A percentile compares a stretch with the other conserved stretches of the same genome.
These are phyloP conservation scores for Tricholoma flavovirens DNA, from an alignment of 768 basidiomycete genomes.

Conservation along the genomic window DNA sequence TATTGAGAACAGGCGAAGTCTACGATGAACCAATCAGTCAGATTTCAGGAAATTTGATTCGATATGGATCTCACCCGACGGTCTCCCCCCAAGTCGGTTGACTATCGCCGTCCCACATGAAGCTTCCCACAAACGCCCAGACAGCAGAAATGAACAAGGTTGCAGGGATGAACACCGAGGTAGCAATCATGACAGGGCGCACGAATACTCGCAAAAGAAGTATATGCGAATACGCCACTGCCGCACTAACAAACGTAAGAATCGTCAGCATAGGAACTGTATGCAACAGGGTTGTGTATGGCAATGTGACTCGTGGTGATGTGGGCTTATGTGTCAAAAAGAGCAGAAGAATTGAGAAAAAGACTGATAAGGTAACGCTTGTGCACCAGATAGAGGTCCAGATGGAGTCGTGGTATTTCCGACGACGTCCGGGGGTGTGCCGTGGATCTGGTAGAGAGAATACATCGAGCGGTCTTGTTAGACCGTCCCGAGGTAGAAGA, in stretches of 20 bases:
- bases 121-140: constrained; percentile 81
- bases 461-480: constrained; percentile 55
- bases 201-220: constrained; percentile 76
- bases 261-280: constrained; percentile 74
- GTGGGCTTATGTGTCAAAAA: constrained; percentile 44
- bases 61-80: constrained; percentile 51
- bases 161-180: constrained; percentile 69
- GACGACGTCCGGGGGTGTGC: constrained; percentile 53
- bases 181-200: constrained; percentile 75
- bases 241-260: constrained; percentile 64
- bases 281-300: constrained; percentile 69
- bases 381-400: constrained; percentile 68
- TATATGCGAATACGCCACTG: constrained; percentile 68
- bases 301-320: constrained; percentile 33
- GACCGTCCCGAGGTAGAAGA: constrained; percentile 68
- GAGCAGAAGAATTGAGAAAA: constrained; percentile 61
- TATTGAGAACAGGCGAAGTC: constrained; percentile 74
- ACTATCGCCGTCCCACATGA: constrained; percentile 46
- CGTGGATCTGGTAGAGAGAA: constrained; percentile 78
- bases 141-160: constrained; percentile 69
- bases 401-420: constrained; percentile 68
- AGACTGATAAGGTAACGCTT: constrained; percentile 51
- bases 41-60: background rate
- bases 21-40: constrained; percentile 16
- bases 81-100: constrained; percentile 81